These are phyloP conservation scores for Camellia japonica DNA, from an alignment of 148 eudicot genomes.

Conservation along the genomic window DNA sequence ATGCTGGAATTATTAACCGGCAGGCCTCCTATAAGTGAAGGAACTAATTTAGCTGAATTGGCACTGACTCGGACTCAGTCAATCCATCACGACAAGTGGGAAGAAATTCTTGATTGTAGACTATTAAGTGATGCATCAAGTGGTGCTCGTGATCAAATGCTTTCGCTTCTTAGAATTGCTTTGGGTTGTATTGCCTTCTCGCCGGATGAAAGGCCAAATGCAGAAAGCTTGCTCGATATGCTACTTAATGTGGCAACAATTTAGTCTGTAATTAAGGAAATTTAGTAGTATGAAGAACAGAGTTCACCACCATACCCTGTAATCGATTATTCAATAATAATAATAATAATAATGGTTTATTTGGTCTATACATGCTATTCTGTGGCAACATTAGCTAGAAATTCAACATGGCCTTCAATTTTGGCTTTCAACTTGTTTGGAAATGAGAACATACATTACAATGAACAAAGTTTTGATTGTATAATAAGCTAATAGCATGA, in stretches of 20 bases:
- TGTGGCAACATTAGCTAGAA: too few species aligned
- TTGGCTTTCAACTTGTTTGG: too few species aligned
- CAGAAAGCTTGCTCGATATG: background rate
- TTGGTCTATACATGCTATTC: too few species aligned
- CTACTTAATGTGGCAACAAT: background rate
- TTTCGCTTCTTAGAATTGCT: background rate
- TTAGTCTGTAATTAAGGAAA: background rate
- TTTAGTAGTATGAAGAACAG: too few species aligned
- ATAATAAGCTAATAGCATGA: too few species aligned
- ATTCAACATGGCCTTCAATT: too few species aligned
- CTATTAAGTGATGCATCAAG: background rate
- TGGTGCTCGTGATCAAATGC: background rate
- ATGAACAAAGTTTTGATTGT: too few species aligned
- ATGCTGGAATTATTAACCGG: background rate
- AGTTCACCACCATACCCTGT: too few species aligned
- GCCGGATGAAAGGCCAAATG: background rate
- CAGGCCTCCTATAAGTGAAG: background rate
- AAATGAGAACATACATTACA: too few species aligned
- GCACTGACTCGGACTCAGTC: background rate
- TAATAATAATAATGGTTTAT: too few species aligned
- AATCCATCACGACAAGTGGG: background rate
- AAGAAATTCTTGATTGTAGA: background rate
- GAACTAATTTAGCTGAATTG: background rate
- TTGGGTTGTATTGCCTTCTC: background rate
- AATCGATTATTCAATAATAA: too few species aligned